Evolutionary conservation across 2,329 filamentous ascomycete genomes (phyloP).

Genomic region (Dactylella cylindrospora): DNA sequence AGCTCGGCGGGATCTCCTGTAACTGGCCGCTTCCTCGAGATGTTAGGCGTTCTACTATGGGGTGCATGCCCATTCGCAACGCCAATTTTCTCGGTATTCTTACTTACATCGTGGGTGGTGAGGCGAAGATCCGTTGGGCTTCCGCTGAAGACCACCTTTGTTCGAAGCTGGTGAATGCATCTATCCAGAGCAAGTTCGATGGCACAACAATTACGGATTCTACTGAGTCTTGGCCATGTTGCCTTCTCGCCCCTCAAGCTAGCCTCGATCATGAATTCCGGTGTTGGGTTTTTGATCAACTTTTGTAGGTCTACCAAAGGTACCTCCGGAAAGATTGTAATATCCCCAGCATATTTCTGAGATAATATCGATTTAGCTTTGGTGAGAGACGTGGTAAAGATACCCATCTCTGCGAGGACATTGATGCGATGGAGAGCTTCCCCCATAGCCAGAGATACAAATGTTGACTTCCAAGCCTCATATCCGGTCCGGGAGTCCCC

Average conservation of each 20-base stretch:
- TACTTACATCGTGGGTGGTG: conserved; percentile 6
- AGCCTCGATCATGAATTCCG: conserved; percentile 80
- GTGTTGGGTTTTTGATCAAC: conserved; percentile 79
- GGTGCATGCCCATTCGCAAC: conserved; percentile 6
- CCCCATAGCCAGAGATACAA: conserved; percentile 68
- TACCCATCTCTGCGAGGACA: conserved; percentile 74
- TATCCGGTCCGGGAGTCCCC: conserved; percentile 14
- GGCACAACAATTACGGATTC: conserved; percentile 81
- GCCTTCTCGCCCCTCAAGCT: conserved; percentile 78
- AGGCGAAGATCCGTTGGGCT: conserved; percentile 63
- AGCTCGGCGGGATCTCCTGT: conserved; percentile 30
- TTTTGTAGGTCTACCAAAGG: conserved; percentile 71
- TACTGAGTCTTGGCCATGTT: conserved; percentile 86
- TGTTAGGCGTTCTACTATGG: conserved; percentile 20
- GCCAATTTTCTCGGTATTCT: conserved; percentile 10
- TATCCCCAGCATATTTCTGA: conserved; percentile 91
- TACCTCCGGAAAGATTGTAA: conserved; percentile 85
- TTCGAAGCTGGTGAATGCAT: conserved; percentile 68
- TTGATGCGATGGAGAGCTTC: conserved; percentile 80
- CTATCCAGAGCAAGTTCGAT: conserved; percentile 82
- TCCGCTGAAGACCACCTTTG: conserved; percentile 68
- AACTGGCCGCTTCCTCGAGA: conserved; percentile 27
- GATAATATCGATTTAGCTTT: conserved; percentile 79
- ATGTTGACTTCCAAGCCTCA: conserved; percentile 44
- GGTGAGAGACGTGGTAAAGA: conserved; percentile 75